Conservation (phyloP, 169 alveolate genomes). For the Plasmodium adleri region DNA sequence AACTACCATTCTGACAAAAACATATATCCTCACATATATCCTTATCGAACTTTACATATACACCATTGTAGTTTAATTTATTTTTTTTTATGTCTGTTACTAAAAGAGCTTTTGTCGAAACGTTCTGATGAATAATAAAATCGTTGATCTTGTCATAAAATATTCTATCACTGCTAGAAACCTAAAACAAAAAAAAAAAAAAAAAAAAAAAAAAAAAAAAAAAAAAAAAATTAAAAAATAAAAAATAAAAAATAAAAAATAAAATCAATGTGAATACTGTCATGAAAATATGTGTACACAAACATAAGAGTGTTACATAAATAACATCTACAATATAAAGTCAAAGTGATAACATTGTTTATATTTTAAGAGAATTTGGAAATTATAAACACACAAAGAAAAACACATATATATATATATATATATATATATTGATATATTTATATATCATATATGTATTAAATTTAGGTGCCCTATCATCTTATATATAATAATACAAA, state of each 20-base stretch:
- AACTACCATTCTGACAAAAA: slow-evolving; percentile 27
- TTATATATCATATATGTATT: background rate
- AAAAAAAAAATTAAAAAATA: too few species aligned
- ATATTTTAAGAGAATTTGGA: too few species aligned
- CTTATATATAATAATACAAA: too few species aligned
- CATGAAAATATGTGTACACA: too few species aligned
- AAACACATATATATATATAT: background rate
- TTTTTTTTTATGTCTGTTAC: slow-evolving; percentile 61
- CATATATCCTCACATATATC: slow-evolving; percentile 52
- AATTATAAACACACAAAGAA: too few species aligned
- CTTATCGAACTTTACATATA: slow-evolving; percentile 59
- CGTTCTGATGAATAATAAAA: slow-evolving; percentile 64
- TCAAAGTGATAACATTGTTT: too few species aligned
- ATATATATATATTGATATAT: background rate
- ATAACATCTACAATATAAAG: too few species aligned
- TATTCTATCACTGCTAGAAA: slow-evolving; percentile 45
- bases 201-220: background rate
- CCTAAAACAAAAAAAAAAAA: slow-evolving; percentile 4
- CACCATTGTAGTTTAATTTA: slow-evolving; percentile 46
- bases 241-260: too few species aligned
- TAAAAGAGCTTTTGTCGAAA: slow-evolving; percentile 36
- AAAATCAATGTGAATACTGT: too few species aligned
- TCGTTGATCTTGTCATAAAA: slow-evolving; percentile 72
- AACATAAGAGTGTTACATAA: too few species aligned
- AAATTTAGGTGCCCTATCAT: background rate